Percentiles rank a stretch among this genome's conserved stretches.
These are phyloP conservation scores for Aspergillus pseudotamarii DNA, from an alignment of 2,329 filamentous ascomycete genomes.

Conservation along the genomic window DNA sequence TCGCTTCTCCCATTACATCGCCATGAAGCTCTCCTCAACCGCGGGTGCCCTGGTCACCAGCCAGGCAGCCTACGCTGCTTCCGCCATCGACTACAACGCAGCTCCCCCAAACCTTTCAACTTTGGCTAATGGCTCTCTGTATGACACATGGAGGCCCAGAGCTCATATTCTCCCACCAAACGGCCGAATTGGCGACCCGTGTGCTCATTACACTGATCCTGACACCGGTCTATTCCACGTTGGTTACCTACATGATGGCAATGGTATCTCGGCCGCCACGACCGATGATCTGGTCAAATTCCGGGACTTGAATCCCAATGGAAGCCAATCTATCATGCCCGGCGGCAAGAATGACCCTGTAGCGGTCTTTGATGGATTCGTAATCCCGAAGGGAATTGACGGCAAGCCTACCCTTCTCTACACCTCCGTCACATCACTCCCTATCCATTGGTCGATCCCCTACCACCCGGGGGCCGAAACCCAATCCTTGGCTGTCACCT, in stretches of 20 bases:
- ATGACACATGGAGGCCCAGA: slow-evolving; percentile 22
- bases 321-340: slow-evolving; percentile 13
- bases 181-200: slow-evolving; percentile 22
- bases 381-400: slow-evolving; percentile 30
- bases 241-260: slow-evolving; percentile 20
- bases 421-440: slow-evolving; percentile 50
- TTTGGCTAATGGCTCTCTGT: slow-evolving; percentile 16
- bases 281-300: slow-evolving; percentile 22
- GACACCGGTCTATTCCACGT: slow-evolving; percentile 23
- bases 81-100: slow-evolving; percentile 11
- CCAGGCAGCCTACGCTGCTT: slow-evolving; percentile 1
- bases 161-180: slow-evolving; percentile 21
- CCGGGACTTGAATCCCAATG: slow-evolving; percentile 15
- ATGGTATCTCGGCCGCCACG: slow-evolving; percentile 17
- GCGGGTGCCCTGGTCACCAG: not conserved
- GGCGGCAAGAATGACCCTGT: slow-evolving; percentile 22
- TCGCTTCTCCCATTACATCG: not conserved
- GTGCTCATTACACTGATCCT: slow-evolving; percentile 21
- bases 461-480: slow-evolving; percentile 51
- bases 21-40: slow-evolving; percentile 5
- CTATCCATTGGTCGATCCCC: slow-evolving; percentile 48
- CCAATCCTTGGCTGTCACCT: slow-evolving; percentile 49
- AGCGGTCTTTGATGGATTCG: slow-evolving; percentile 22
- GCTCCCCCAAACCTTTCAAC: slow-evolving; percentile 22
- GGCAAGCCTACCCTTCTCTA: slow-evolving; percentile 52